Evolutionary conservation across 2,329 filamentous ascomycete genomes (phyloP).

Genomic region (Xylariaceae sp.): DNA sequence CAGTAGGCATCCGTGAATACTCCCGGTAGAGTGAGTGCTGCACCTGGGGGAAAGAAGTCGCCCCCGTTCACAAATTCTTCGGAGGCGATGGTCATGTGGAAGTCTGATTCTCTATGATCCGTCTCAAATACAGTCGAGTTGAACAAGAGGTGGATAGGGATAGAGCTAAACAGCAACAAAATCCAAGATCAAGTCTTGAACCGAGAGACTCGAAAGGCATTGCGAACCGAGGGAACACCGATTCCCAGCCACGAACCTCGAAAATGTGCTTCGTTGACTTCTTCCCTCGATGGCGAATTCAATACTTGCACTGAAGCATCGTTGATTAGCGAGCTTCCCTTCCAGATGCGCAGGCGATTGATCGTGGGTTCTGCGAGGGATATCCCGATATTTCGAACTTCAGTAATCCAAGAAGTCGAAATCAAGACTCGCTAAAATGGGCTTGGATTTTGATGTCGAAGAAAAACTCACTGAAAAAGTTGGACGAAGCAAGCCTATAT

Average conservation of each 20-base stretch:
- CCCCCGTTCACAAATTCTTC: slow-evolving; percentile 14
- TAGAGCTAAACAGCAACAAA: slow-evolving; percentile 14
- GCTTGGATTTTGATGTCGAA: slow-evolving; percentile 19
- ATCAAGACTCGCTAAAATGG: background rate
- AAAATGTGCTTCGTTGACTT: slow-evolving; percentile 41
- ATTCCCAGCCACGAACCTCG: slow-evolving; percentile 38
- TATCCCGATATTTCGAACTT: too few species aligned
- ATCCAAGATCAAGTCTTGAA: slow-evolving; percentile 16
- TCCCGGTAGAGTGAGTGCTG: background rate
- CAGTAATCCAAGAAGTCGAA: too few species aligned
- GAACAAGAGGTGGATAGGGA: slow-evolving; percentile 18
- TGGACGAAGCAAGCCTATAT: slow-evolving; percentile 38
- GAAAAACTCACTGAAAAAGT: too few species aligned
- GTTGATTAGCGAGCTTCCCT: background rate
- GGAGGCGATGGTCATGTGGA: slow-evolving; percentile 16
- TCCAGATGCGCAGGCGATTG: too few species aligned
- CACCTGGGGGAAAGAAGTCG: slow-evolving; percentile 11
- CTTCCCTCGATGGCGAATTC: slow-evolving; percentile 41
- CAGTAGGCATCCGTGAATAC: too few species aligned
- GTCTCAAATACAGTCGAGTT: slow-evolving; percentile 17
- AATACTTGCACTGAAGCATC: slow-evolving; percentile 36
- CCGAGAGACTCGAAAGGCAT: slow-evolving; percentile 22
- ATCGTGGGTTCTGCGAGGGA: too few species aligned
- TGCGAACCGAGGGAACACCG: slow-evolving; percentile 37
- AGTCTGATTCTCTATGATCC: slow-evolving; percentile 8